phyloP scores from a whole-genome alignment of 2,329 filamentous ascomycete genomes.

The Albifimbria verrucaria region DNA sequence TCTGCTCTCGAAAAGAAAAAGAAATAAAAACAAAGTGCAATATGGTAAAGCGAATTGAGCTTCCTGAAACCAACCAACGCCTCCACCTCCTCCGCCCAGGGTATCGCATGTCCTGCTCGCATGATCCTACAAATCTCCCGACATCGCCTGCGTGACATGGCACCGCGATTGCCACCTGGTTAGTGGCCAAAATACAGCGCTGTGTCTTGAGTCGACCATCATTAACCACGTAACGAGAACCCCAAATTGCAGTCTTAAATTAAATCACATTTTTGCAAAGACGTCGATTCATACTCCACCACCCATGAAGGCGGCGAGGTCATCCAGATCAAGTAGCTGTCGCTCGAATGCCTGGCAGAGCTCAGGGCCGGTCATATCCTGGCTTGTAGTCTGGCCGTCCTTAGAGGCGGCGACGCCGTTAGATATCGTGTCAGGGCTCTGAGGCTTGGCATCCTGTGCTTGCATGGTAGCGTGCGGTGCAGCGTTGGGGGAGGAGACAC shows the following conservation, averaged over 20 bases:
- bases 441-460: slow-evolving; percentile 31
- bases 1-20: not conserved
- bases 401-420: slow-evolving; percentile 27
- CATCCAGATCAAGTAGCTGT: slow-evolving; percentile 57
- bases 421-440: slow-evolving; percentile 26
- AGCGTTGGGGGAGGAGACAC: slow-evolving; percentile 38
- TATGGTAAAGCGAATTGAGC: not conserved
- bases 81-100: not conserved
- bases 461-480: slow-evolving; percentile 20
- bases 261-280: no score
- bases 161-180: no score
- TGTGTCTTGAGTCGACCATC: no score
- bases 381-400: slow-evolving; percentile 32
- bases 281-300: slow-evolving; percentile 47
- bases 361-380: slow-evolving; percentile 58
- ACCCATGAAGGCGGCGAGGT: slow-evolving; percentile 61
- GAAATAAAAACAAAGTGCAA: not conserved
- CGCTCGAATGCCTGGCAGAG: slow-evolving; percentile 58
- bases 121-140: not conserved
- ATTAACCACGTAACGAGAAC: no score
- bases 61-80: not conserved
- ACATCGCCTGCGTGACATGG: not conserved
- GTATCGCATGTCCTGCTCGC: not conserved
- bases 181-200: no score
- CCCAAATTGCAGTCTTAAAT: no score